Evolutionary conservation across 2,329 filamentous ascomycete genomes (phyloP).

Genomic region (Bertia moriformis): DNA sequence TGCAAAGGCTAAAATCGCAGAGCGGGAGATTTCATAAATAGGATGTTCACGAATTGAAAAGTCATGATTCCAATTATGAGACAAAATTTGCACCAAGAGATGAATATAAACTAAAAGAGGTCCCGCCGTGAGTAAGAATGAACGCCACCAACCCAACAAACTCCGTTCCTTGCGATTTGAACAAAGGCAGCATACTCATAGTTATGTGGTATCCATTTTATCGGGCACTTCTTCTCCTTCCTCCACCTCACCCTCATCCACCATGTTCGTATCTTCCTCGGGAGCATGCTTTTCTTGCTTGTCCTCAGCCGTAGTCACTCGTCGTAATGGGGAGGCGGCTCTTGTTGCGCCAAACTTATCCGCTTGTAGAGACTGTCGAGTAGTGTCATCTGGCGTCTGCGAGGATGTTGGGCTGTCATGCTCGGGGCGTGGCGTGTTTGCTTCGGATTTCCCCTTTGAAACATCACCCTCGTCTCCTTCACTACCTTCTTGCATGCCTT

Average conservation of each 20-base stretch:
- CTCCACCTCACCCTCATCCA: constrained; percentile 10
- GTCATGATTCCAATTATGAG: not conserved
- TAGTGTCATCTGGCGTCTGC: not conserved
- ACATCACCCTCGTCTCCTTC: constrained; percentile 35
- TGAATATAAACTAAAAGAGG: no score
- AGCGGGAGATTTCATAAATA: constrained; percentile 19
- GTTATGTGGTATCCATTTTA: constrained; percentile 50
- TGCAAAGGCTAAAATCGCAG: constrained; percentile 18
- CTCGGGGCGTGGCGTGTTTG: constrained; percentile 27
- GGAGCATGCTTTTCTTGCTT: not conserved
- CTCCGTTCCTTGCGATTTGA: not conserved
- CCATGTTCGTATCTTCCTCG: constrained; percentile 1
- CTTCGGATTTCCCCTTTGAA: constrained; percentile 24
- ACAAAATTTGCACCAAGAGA: not conserved
- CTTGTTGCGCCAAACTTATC: not conserved
- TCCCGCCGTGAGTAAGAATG: no score
- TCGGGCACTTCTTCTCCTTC: constrained; percentile 31
- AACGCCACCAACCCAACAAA: not conserved
- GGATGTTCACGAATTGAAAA: not conserved
- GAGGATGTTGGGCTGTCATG: not conserved
- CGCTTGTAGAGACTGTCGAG: not conserved
- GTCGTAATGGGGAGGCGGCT: not conserved
- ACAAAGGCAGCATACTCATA: constrained; percentile 5
- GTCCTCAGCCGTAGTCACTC: not conserved
- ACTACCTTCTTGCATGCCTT: constrained; percentile 62